Evolutionary conservation across 768 basidiomycete genomes (phyloP).

Genomic region (Leccinum sublutescens): DNA sequence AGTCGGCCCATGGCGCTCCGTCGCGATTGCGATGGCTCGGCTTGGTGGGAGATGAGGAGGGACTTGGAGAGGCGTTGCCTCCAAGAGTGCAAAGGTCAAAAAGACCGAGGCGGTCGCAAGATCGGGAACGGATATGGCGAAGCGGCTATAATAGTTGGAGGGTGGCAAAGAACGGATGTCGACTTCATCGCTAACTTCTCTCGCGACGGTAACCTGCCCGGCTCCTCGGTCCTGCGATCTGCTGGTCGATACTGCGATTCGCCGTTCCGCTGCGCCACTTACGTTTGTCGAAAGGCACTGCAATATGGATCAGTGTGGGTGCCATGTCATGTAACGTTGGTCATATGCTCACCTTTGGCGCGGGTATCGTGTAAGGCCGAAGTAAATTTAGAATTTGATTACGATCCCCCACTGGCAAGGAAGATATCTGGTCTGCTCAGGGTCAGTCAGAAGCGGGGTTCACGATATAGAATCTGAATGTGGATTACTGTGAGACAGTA

Average conservation of each 20-base stretch:
- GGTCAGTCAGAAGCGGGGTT: conserved; percentile 24
- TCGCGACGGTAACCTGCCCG: conserved; percentile 3
- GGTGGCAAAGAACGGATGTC: conserved; percentile 10
- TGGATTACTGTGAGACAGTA: conserved; percentile 37
- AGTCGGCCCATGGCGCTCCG: conserved; percentile 50
- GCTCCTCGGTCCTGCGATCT: conserved; percentile 23
- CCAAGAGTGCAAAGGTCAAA: conserved; percentile 51
- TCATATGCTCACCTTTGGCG: conserved; percentile 29
- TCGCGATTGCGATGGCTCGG: conserved; percentile 43
- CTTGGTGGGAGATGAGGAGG: conserved; percentile 53
- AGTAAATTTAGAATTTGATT: conserved; percentile 42
- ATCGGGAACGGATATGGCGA: conserved; percentile 34
- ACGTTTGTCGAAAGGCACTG: conserved; percentile 27
- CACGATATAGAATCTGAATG: conserved; percentile 25
- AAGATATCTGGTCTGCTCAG: conserved; percentile 39
- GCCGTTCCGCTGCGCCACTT: conserved; percentile 22
- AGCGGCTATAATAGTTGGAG: conserved; percentile 21
- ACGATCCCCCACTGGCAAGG: conserved; percentile 37
- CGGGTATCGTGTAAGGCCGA: conserved; percentile 38
- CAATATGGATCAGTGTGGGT: conserved; percentile 20
- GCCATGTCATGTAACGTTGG: not conserved
- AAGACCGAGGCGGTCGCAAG: conserved; percentile 47
- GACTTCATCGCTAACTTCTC: conserved; percentile 10
- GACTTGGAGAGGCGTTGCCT: conserved; percentile 41
- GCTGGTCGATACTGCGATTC: conserved; percentile 20